phyloP scores from a whole-genome alignment of 2,329 filamentous ascomycete genomes.

The Penicillium sp. region DNA sequence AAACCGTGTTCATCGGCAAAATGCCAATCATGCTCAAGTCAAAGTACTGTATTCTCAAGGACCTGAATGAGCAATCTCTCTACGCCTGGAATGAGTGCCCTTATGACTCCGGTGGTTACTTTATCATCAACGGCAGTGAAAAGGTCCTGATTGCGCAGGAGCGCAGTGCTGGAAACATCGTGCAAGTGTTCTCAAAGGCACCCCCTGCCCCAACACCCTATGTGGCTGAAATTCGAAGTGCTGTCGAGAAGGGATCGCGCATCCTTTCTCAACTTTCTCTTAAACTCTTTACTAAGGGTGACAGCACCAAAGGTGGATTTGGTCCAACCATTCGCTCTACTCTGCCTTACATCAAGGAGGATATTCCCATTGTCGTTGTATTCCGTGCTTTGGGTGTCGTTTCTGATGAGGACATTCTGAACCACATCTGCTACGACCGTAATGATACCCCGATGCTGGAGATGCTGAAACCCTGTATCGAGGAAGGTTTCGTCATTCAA shows the following conservation, averaged over 20 bases:
- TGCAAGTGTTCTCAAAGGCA: constrained; percentile 98
- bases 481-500: constrained; percentile 94
- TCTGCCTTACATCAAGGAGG: constrained; percentile 86
- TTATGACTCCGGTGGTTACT: constrained; percentile 97
- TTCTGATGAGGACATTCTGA: constrained; percentile 94
- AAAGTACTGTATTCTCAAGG: constrained; percentile 83
- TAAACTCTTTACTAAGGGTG: constrained; percentile 82
- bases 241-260: constrained; percentile 90
- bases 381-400: constrained; percentile 94
- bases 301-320: constrained; percentile 69
- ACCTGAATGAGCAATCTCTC: constrained; percentile 75
- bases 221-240: constrained; percentile 91
- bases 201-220: constrained; percentile 87
- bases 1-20: constrained; percentile 86
- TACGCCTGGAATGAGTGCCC: constrained; percentile 94
- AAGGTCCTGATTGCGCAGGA: constrained; percentile 98
- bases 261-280: constrained; percentile 89
- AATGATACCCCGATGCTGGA: constrained; percentile 96
- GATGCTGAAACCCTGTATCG: constrained; percentile 93
- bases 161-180: constrained; percentile 94
- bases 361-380: constrained; percentile 89
- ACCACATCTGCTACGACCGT: constrained; percentile 94
- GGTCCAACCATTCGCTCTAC: constrained; percentile 86
- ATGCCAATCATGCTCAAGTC: constrained; percentile 98
- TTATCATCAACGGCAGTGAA: constrained; percentile 98